These are phyloP conservation scores for Termitomyces sp. DNA, from an alignment of 768 basidiomycete species.

Conservation along the genomic window DNA sequence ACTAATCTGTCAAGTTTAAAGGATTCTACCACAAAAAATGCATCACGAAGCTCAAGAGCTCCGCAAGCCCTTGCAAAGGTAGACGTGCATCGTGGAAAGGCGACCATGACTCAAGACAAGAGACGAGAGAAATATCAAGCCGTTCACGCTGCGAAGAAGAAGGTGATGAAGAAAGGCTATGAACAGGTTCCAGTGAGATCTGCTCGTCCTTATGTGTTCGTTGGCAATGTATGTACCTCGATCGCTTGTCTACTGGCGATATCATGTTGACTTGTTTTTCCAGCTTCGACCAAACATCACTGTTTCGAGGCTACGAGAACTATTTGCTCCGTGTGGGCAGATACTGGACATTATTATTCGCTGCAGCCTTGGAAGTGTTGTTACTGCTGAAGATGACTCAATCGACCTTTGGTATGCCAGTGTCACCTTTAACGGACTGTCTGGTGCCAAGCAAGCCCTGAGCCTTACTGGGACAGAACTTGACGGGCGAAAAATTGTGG, in stretches of 20 bases:
- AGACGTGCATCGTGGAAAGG: conserved; percentile 3
- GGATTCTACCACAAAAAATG: not conserved
- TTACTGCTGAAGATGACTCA: conserved; percentile 19
- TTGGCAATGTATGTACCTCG: conserved; percentile 52
- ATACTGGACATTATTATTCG: conserved; percentile 31
- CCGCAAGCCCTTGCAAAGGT: not conserved
- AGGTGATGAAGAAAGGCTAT: conserved; percentile 7
- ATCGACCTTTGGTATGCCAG: conserved; percentile 43
- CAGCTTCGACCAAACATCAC: conserved; percentile 31
- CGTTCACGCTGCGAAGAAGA: conserved; percentile 21
- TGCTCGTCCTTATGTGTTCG: conserved; percentile 34
- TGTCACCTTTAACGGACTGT: conserved; percentile 34
- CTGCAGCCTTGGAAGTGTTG: conserved; percentile 33
- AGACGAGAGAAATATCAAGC: conserved; percentile 15
- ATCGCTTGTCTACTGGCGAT: not conserved
- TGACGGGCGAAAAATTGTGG: conserved; percentile 32
- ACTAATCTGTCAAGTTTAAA: not conserved
- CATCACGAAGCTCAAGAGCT: not conserved
- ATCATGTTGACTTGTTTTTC: not conserved
- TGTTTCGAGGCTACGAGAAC: conserved; percentile 21
- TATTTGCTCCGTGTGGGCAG: conserved; percentile 33
- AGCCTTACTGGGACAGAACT: conserved; percentile 29
- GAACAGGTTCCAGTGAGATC: conserved; percentile 1
- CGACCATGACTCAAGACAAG: not conserved
- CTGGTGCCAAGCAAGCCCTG: conserved; percentile 36